A percentile compares a stretch with the other conserved stretches of the same genome.
Conservation (phyloP, 176 grass and related monocot species). For the Ensete glaucum region DNA sequence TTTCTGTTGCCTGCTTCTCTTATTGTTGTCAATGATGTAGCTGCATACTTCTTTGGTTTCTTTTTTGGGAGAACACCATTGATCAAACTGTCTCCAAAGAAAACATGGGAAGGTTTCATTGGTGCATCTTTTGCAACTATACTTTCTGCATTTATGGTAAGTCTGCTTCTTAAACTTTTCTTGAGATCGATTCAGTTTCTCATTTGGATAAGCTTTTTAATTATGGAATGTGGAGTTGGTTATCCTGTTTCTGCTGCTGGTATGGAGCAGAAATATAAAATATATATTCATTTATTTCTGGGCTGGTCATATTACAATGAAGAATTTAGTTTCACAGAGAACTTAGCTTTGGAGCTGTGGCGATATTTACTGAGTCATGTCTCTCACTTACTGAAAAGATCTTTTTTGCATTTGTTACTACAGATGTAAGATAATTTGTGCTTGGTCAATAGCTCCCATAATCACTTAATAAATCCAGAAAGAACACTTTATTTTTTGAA, state of each 20-base stretch:
- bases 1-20: constrained; percentile 96
- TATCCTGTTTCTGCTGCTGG: not conserved
- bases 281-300: too few relatives aligned
- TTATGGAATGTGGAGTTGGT: not conserved
- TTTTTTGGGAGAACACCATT: constrained; percentile 95
- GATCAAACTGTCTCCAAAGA: constrained; percentile 98
- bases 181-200: constrained; percentile 10
- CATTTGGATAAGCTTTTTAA: not conserved
- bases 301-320: not conserved
- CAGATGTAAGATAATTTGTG: not conserved
- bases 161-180: not conserved
- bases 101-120: constrained; percentile 99
- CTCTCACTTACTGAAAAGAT: not conserved
- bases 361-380: not conserved
- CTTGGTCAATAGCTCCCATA: not conserved
- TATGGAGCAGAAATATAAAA: too few relatives aligned
- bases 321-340: not conserved
- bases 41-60: constrained; percentile 98
- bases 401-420: not conserved
- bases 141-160: constrained; percentile 89
- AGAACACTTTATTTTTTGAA: too few relatives aligned
- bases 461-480: too few relatives aligned
- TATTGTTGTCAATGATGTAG: constrained; percentile 93
- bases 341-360: not conserved
- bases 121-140: constrained; percentile 93